phyloP scores from a whole-genome alignment of 176 grass and related monocot genomes.

The Bromus sterilis region DNA sequence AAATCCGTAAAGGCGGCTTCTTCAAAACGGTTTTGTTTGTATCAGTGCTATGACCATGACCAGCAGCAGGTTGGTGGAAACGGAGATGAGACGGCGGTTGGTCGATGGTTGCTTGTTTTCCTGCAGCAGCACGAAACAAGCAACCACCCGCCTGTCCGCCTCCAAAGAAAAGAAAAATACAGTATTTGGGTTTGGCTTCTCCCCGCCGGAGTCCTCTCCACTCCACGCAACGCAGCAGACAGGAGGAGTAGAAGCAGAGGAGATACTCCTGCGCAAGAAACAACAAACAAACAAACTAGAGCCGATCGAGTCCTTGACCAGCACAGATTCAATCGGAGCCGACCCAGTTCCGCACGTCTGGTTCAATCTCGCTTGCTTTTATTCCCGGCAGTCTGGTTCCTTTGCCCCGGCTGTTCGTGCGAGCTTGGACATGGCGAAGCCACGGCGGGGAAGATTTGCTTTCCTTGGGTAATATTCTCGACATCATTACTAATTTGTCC shows the following conservation, averaged over 20 bases:
- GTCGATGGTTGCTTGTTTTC: background rate
- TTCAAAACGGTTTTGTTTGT: background rate
- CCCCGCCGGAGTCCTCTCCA: background rate
- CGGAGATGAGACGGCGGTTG: background rate
- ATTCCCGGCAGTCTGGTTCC: no score
- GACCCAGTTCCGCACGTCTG: background rate
- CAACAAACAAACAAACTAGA: background rate
- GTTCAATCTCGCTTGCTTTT: background rate
- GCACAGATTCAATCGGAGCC: background rate
- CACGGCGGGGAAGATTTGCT: conserved; percentile 9
- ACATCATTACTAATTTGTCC: background rate
- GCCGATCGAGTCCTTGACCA: background rate
- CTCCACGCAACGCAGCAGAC: conserved; percentile 29
- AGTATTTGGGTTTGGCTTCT: background rate
- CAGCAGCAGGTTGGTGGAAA: background rate
- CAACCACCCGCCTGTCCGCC: background rate
- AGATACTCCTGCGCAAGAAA: conserved; percentile 21
- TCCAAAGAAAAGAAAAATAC: background rate
- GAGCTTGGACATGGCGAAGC: conserved; percentile 23
- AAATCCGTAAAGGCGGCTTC: background rate
- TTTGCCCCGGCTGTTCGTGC: background rate
- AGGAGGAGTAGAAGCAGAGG: background rate
- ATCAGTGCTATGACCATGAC: background rate
- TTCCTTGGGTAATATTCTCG: conserved; percentile 22
- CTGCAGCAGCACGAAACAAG: background rate